phyloP scores from a whole-genome alignment of 208 protist species.

The Entamoeba invadens region DNA sequence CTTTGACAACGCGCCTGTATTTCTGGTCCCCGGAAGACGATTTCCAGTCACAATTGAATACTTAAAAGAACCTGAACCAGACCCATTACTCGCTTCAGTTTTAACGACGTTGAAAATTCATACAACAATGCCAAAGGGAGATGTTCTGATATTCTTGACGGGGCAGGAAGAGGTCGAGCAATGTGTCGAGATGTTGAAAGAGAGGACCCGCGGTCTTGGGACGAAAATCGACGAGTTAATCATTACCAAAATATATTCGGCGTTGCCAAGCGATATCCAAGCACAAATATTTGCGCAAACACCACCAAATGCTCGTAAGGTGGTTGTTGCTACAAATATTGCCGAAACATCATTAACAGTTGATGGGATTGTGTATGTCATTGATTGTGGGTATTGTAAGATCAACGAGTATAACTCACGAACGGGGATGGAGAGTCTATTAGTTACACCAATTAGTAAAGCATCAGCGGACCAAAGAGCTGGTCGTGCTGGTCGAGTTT shows the following conservation, averaged over 20 bases:
- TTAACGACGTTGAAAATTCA: background rate
- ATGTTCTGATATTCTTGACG: conserved; percentile 72
- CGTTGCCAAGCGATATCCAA: conserved; percentile 66
- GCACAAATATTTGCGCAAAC: conserved; percentile 56
- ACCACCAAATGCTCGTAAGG: conserved; percentile 8
- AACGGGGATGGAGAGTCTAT: conserved; percentile 15
- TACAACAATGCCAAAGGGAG: conserved; percentile 33
- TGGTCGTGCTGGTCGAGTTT: conserved; percentile 12
- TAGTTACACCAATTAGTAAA: conserved; percentile 6
- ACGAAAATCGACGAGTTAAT: background rate
- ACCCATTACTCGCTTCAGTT: conserved; percentile 12
- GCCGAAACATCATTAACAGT: conserved; percentile 88
- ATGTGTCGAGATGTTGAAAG: conserved; percentile 46
- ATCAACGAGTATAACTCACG: conserved; percentile 38
- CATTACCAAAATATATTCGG: conserved; percentile 68
- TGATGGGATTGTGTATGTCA: conserved; percentile 87
- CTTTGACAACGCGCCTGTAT: conserved; percentile 71
- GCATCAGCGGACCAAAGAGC: conserved; percentile 12
- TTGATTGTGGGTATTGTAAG: conserved; percentile 87
- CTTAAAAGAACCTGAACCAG: background rate
- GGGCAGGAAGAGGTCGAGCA: conserved; percentile 73
- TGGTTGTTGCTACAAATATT: conserved; percentile 31
- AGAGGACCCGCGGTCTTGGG: conserved; percentile 33
- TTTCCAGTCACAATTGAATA: conserved; percentile 66
- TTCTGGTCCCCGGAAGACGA: conserved; percentile 77